A percentile compares a stretch with the other conserved stretches of the same genome.
phyloP scores from a whole-genome alignment of 257 asterid genomes.

The Vinca minor region DNA sequence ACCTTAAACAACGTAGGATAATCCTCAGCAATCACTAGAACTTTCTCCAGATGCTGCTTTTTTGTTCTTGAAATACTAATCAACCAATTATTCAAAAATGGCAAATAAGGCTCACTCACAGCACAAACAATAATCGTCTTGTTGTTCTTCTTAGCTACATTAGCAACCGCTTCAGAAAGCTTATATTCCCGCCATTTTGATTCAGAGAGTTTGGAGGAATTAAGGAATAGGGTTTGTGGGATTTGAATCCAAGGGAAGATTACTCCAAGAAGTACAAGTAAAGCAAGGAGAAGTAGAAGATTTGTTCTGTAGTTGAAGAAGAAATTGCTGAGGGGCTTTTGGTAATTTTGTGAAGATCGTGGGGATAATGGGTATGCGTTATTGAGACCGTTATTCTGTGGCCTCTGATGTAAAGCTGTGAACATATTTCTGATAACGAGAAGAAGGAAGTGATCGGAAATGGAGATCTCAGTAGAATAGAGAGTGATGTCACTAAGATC shows the following conservation, averaged over 20 bases:
- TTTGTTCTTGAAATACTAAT: slow-evolving; percentile 73
- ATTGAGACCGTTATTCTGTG: slow-evolving; percentile 32
- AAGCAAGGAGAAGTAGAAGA: slow-evolving; percentile 38
- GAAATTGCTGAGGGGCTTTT: slow-evolving; percentile 42
- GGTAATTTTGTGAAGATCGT: slow-evolving; percentile 55
- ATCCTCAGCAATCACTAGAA: slow-evolving; percentile 94
- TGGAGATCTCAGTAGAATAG: not conserved
- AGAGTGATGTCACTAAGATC: too few relatives aligned
- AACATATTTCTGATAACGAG: slow-evolving; percentile 49
- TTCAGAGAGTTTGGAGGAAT: slow-evolving; percentile 16
- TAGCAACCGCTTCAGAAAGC: slow-evolving; percentile 66
- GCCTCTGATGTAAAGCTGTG: slow-evolving; percentile 59
- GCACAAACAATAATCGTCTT: slow-evolving; percentile 81
- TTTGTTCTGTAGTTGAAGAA: slow-evolving; percentile 48
- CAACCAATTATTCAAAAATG: slow-evolving; percentile 89
- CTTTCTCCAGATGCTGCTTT: slow-evolving; percentile 87
- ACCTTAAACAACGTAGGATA: slow-evolving; percentile 73
- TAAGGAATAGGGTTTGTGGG: slow-evolving; percentile 27
- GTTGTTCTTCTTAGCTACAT: slow-evolving; percentile 74
- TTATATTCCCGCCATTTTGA: slow-evolving; percentile 74
- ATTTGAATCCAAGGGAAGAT: slow-evolving; percentile 46
- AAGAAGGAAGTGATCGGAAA: not conserved
- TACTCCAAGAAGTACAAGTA: slow-evolving; percentile 49
- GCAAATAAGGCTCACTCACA: slow-evolving; percentile 86
- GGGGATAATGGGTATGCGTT: slow-evolving; percentile 38